Base-by-base conservation (phyloP, 306 rosid genomes). In the Citrullus colocynthis region DNA sequence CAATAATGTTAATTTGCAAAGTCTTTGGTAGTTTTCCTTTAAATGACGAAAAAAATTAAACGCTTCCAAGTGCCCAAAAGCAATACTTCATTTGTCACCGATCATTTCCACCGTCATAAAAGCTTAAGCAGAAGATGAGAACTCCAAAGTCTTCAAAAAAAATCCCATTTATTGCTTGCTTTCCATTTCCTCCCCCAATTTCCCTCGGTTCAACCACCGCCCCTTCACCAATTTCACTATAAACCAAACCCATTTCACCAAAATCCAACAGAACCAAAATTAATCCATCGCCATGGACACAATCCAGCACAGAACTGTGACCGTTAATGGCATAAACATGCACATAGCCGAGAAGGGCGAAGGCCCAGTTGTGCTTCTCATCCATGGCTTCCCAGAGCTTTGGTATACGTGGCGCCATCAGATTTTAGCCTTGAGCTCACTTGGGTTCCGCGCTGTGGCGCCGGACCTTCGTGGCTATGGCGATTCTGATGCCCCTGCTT, bases 401-500 rank as follows among this genome's bases (percentile, higher is more conserved):
- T 93, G 96, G 96, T 89, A 86, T 79, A 30, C 96, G 0, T 93
- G 93, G 97, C 91, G 91, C 55, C 94, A 93, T 82, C 96, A 93
- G 85, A 93, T 90, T 79, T 2, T 74, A 1, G 78, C 85, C 12
- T 63, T 90, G 0, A 84, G 93, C 56, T 83, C 93, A 15, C 83
- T 51, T 0, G 96, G 93, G 14, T 88, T 83, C 56, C 88, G 80
- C 6, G 88, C 91, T 13, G 84, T 91, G 49, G 91, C 93, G 8
- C 91, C 93, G 0, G 93, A 87, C 60, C 93, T 89, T 66, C 90
- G 93, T 5, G 96, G 96, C 3, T 91, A 59, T 57, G 96, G 96
- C 1, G 93, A 91, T 83, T 80, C 91, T 3, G 87, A 85, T 2
- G 81, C 78, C 5, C 93, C 93, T 0, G n/a, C 56, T 17, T 10